These are phyloP conservation scores for Helianthus annuus DNA, from an alignment of 129 eudicot species.

Conservation along the genomic window DNA sequence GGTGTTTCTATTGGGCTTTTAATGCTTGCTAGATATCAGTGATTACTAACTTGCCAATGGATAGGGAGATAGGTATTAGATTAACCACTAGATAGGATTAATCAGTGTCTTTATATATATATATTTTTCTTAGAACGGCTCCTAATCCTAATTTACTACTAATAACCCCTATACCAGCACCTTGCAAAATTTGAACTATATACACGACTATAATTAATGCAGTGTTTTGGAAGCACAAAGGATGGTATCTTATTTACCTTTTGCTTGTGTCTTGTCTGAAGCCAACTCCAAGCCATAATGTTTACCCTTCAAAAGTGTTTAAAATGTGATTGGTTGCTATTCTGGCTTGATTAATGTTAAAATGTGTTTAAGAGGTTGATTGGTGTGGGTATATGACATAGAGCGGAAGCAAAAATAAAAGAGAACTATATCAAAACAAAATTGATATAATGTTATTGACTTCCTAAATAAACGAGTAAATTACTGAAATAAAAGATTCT, in stretches of 20 bases:
- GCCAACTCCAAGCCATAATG: neutral
- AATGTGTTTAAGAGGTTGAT: neutral
- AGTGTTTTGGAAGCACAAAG: neutral
- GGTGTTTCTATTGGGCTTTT: no score
- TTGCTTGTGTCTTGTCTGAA: neutral
- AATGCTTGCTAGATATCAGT: neutral
- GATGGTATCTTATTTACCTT: constrained; percentile 11
- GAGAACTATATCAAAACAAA: no score
- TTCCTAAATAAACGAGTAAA: no score
- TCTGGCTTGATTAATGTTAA: neutral
- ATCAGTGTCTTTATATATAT: neutral
- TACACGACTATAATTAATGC: neutral
- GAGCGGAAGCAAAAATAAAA: no score
- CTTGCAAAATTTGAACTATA: no score
- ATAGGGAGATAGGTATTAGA: neutral
- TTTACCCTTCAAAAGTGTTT: neutral
- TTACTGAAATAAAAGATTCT: no score
- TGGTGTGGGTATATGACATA: neutral
- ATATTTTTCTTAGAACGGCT: no score
- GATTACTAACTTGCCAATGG: neutral
- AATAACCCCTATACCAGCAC: no score
- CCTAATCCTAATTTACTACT: no score
- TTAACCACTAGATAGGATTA: neutral
- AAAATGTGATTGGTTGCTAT: neutral
- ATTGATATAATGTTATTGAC: no score